A percentile compares a stretch with the other conserved stretches of the same genome.
Evolutionary conservation across 2,329 filamentous ascomycete species (phyloP).

Genomic region (Calycina marina): DNA sequence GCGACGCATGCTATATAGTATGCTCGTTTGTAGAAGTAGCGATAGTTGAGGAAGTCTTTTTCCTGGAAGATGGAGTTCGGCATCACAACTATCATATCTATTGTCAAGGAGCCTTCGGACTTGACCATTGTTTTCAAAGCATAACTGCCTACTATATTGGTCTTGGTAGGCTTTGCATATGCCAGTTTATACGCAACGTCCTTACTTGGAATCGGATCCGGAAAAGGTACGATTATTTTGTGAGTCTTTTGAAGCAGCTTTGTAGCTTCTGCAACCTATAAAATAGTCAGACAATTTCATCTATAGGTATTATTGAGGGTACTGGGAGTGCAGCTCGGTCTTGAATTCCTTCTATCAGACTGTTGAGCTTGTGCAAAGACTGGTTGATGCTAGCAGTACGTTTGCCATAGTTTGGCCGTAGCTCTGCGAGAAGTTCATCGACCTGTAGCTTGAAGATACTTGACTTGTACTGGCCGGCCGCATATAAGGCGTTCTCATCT

Average conservation of each 20-base stretch:
- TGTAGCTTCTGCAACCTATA: conserved; percentile 53
- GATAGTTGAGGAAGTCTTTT: conserved; percentile 84
- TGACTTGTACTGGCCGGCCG: conserved; percentile 39
- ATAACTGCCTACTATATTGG: conserved; percentile 86
- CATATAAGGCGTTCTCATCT: conserved; percentile 26
- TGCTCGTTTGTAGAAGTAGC: conserved; percentile 88
- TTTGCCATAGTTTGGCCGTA: conserved; percentile 42
- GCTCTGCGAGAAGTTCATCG: conserved; percentile 43
- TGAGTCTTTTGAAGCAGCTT: conserved; percentile 52
- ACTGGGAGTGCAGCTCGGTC: conserved; percentile 32
- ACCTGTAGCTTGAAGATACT: conserved; percentile 54
- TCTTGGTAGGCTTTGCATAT: conserved; percentile 58
- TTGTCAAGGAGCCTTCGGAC: conserved; percentile 37
- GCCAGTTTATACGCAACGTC: conserved; percentile 71
- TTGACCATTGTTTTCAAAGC: conserved; percentile 60
- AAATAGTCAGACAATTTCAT: conserved; percentile 3
- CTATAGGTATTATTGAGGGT: conserved; percentile 5
- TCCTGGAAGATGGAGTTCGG: conserved; percentile 70
- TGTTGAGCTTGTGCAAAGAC: conserved; percentile 38
- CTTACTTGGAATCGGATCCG: conserved; percentile 60
- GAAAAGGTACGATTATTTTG: conserved; percentile 67
- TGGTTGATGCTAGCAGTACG: conserved; percentile 37
- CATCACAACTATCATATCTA: conserved; percentile 84
- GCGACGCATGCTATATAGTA: conserved; percentile 81
- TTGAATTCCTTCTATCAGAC: conserved; percentile 40